Base-by-base conservation (phyloP, 1,284 basidiomycete genomes). In the Boletus holoroseus region DNA sequence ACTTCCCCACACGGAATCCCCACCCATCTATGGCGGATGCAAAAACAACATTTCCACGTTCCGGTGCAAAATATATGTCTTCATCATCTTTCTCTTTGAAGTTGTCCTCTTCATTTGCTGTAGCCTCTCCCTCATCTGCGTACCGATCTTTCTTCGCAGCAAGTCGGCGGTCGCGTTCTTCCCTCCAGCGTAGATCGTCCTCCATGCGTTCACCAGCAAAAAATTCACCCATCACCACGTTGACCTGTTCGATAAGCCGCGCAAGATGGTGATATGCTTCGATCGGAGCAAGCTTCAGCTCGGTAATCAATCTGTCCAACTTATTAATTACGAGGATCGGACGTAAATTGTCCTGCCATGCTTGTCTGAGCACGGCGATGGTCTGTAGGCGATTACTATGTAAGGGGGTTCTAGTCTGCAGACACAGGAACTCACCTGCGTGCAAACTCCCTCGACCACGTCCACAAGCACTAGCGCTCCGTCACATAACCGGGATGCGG, bases 311-410 rank as follows among this genome's bases (percentile, higher is more conserved):
- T 38, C 96, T 86, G 70, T 99, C 96, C 63, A 98, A 78, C 71
- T 99, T 99, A 76, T 99, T 99, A 71, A 99, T 89, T 42, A 99
- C 91, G 30, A 99, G 82, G 48, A 99, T 83, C 2, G 95, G 96
- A 11, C 82, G 82, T 32, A 99, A 76, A 47, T 85, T 78, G 64
- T 99, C 94, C 53, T 87, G 74, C 91, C 94, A 96, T 47, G 94
- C 94, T 75, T 99, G 95, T 32, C 93, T 80, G 8, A 99, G 78
- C 7, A 99, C 96, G 2, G 94, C 83, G 55, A 97, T 91, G 0
- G 96, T 99, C 91, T 96, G 57, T 18, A 30, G 8, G 34, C 34
- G 28, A 50, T 49, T 15, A 45, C 1, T 12, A 22, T 20, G 11
- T 26, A 8, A 38, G 49, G 1, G 22, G 1, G 18, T 36, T 27